Evolutionary conservation across 1,284 basidiomycete species (phyloP).

Genomic region (Trichosporon ovoides): DNA sequence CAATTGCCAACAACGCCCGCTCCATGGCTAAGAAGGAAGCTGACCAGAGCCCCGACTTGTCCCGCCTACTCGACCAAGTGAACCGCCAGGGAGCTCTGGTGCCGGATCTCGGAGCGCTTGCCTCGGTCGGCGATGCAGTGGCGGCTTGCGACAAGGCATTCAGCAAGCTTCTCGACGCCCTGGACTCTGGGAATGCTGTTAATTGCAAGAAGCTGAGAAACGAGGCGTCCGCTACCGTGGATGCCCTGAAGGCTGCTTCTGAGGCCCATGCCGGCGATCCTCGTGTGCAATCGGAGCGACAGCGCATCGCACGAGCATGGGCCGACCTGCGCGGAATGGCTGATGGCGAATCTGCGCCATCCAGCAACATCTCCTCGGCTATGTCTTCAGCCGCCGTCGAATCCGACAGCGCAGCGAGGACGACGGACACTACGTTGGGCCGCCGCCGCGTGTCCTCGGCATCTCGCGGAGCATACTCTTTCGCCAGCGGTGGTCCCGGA

Average conservation of each 20-base stretch:
- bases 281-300: constrained; percentile 21
- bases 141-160: constrained; percentile 24
- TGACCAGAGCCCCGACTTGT: neutral
- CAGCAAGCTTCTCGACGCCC: constrained; percentile 25
- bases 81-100: constrained; percentile 10
- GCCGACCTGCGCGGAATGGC: constrained; percentile 23
- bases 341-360: constrained; percentile 13
- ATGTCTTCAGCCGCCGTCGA: too few species aligned
- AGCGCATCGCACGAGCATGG: constrained; percentile 21
- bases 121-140: constrained; percentile 16
- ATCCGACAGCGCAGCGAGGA: neutral
- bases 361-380: neutral
- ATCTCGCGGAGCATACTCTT: neutral
- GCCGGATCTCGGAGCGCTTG: constrained; percentile 17
- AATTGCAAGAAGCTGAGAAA: neutral
- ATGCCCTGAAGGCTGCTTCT: constrained; percentile 9
- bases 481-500: neutral
- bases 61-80: constrained; percentile 12
- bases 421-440: neutral
- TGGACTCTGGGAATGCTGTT: constrained; percentile 15
- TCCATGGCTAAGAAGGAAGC: constrained; percentile 2
- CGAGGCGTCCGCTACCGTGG: constrained; percentile 6
- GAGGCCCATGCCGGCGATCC: constrained; percentile 18
- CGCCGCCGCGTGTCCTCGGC: neutral
- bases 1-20: constrained; percentile 22